Evolutionary conservation across 805 yeast species (phyloP).

Genomic region (Candida tallmaniae): DNA sequence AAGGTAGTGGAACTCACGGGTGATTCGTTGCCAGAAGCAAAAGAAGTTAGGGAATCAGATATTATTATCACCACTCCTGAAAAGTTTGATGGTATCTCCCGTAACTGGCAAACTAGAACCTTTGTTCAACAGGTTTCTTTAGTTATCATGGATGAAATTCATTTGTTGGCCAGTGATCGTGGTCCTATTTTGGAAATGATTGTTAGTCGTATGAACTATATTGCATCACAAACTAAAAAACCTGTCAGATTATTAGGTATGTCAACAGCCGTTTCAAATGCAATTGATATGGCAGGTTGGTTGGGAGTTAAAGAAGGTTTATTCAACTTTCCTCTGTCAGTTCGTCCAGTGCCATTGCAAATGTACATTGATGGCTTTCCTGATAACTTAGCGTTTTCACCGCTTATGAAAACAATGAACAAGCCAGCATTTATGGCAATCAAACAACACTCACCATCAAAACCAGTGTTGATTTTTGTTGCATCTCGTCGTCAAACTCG

Average conservation of each 20-base stretch:
- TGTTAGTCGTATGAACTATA: constrained; percentile 81
- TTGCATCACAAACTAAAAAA: constrained; percentile 53
- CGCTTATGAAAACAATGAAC: constrained; percentile 83
- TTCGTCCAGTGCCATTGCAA: constrained; percentile 79
- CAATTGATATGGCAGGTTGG: constrained; percentile 85
- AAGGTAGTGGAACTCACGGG: constrained; percentile 77
- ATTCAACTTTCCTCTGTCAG: constrained; percentile 77
- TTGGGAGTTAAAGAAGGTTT: constrained; percentile 68
- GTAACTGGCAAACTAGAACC: constrained; percentile 77
- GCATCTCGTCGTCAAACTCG: constrained; percentile 82
- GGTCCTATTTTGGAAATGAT: constrained; percentile 87
- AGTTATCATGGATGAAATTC: constrained; percentile 83
- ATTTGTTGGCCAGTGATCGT: constrained; percentile 76
- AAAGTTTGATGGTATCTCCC: constrained; percentile 82
- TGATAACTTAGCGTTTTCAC: constrained; percentile 74
- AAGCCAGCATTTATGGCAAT: constrained; percentile 91
- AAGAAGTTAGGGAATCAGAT: constrained; percentile 62
- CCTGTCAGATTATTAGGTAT: constrained; percentile 68
- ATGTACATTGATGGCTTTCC: constrained; percentile 88
- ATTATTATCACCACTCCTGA: constrained; percentile 82
- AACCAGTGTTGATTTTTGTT: constrained; percentile 82
- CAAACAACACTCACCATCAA: constrained; percentile 80
- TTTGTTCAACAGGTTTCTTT: constrained; percentile 72
- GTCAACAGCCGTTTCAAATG: constrained; percentile 85
- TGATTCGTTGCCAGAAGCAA: constrained; percentile 71